Base-by-base conservation (phyloP, 208 protist genomes). In the Porcisia hertigi region DNA sequence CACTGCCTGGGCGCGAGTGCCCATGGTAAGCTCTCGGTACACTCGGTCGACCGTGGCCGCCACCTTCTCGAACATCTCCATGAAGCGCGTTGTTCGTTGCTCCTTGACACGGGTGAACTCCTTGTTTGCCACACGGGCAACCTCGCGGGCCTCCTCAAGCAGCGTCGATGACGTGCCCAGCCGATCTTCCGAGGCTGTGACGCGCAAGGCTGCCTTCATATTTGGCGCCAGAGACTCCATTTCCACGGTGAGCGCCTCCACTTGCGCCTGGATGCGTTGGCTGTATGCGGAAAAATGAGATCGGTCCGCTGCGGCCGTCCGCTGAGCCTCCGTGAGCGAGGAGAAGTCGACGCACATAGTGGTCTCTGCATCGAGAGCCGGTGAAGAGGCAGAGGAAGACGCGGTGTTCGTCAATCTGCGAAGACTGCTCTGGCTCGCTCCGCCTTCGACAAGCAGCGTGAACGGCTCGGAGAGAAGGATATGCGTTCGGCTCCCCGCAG, bases 11-110 rank as follows among this genome's bases (percentile, higher is more conserved):
- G 89, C 86, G 45, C 85, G 84, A 2, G 90, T 91, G 78, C 90
- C 93, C 59, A 93, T 74, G 0, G 98, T 99, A 49, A 99, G 93
- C 59, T 97, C 92, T 71, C 96, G 95, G 87, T 99, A 99, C n/a
- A 99, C 92, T 30, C 75, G 67, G 69, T 97, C 93, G 73, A 99
- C 97, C 23, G 87, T 79, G 16, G 86, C 80, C 0, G 88, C 83
- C 65, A 99, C 94, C 73, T 92, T 92, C 39, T 99, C 89, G 83
- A 98, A 99, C 9, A 95, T 92, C 12, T 90, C 85, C 85, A 98
- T 96, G 73, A 99, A 99, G 9, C 87, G 80, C 72, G 90, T 77
- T 36, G 83, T 97, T 62, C 98, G 91, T 64, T 92, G 84, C 71
- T 97, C 83, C 82, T 98, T 96, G 5, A 99, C 85, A 34, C 77